Evolutionary conservation across 1,284 basidiomycete genomes (phyloP), one percentile per base, ranked within the genome.

Genomic region (Coniophora puteana): DNA sequence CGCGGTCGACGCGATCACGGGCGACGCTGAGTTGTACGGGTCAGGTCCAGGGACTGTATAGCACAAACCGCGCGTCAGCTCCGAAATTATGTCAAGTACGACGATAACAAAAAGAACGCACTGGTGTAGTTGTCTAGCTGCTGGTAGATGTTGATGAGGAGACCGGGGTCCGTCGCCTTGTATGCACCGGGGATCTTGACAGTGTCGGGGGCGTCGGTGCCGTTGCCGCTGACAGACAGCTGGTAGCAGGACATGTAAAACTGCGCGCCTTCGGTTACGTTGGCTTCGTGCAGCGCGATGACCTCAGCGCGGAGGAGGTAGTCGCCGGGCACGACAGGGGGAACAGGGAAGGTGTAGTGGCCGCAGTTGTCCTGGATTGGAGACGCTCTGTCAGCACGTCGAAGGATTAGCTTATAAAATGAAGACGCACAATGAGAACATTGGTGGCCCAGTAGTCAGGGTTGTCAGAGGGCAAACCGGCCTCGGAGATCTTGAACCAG

Each of bases 1-100:
- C 5, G 62, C 42, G 10, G 65, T 64, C 17, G 54, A 55, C 4
- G 61, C 63, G 16, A 63, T 52, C 8, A 62, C 43, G 1, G 64
- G 57, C 7, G 58, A 54, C 10, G 62, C 48, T 14, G 59, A 55
- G 20, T 58, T 62, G 45, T 66, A 68, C 2, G 65, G 61, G 8
- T 60, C 58, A 1, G 73, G 73, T 43, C 73, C 72, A 21, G 71
- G 73, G 40, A 76, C 70, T 69, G 36, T 38, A 23, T n/a, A n/a
- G n/a, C n/a, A n/a, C n/a, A 30, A 38, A 28, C 17, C 21, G 17
- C 40, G 26, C 21, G 33, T 38, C 11, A 38, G 41, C 36, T 35
- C 40, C 26, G 35, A 17, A 13, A 42, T 16, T 25, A 25, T n/a
- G n/a, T n/a, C n/a, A n/a, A n/a, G n/a, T n/a, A n/a, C 22, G 40